phyloP scores from a whole-genome alignment of 352 stramenopile genomes.

The Phytophthora tubulina region DNA sequence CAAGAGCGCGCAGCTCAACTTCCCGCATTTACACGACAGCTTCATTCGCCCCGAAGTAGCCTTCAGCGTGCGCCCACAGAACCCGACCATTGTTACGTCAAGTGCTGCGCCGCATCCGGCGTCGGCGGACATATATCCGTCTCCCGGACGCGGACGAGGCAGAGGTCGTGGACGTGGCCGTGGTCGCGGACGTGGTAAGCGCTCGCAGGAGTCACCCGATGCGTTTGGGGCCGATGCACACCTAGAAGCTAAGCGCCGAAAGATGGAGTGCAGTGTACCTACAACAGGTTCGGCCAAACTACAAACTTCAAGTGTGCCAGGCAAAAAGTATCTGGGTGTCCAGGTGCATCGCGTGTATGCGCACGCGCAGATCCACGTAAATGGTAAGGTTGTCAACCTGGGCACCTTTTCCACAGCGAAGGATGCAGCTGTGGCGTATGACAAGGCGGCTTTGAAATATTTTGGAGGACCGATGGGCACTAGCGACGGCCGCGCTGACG shows the following conservation, averaged over 20 bases:
- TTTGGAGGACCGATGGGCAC: conserved; percentile 65
- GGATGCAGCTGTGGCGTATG: conserved; percentile 83
- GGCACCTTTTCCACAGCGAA: conserved; percentile 74
- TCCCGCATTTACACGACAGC: conserved; percentile 79
- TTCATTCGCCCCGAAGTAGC: conserved; percentile 57
- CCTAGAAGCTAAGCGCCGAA: conserved; percentile 46
- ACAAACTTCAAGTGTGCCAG: conserved; percentile 15
- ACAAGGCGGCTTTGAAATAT: conserved; percentile 81
- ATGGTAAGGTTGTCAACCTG: conserved; percentile 82
- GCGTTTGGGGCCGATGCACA: conserved; percentile 9
- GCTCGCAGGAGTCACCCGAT: conserved; percentile 50
- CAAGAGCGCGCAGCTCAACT: conserved; percentile 77
- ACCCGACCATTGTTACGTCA: conserved; percentile 7
- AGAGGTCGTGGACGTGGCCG: conserved; percentile 55
- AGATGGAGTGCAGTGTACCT: conserved; percentile 32
- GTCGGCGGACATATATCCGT: conserved; percentile 19
- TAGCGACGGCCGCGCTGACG: conserved; percentile 50
- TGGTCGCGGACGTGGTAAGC: conserved; percentile 70
- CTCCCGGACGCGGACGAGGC: conserved; percentile 46
- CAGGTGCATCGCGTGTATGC: conserved; percentile 77
- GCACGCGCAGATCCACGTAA: conserved; percentile 81
- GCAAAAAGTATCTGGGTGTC: conserved; percentile 81
- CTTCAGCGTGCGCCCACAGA: conserved; percentile 38
- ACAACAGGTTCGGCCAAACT: conserved; percentile 36
- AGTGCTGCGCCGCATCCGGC: conserved; percentile 2